Evolutionary conservation across 106 monocot genomes (phyloP), one percentile per base, ranked within the genome.

Genomic region (Vanilla planifolia): DNA sequence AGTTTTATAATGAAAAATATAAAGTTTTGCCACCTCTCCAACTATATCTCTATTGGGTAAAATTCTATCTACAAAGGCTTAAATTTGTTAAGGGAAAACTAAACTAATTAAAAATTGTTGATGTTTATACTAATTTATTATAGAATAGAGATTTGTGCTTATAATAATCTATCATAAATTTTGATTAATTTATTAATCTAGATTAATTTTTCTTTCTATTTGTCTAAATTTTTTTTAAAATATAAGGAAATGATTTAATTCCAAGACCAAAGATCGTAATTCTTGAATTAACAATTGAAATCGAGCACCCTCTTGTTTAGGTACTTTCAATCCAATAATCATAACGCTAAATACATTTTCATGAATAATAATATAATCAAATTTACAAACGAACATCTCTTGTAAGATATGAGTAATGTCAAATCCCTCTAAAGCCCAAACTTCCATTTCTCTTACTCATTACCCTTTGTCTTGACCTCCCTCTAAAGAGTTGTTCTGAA

Each of bases 321-420:
- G 41, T 41, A 41, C 6, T 41, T 1, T 41, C 15, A 7, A 1
- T 41, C 6, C 6, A 41, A 41, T 41, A 41, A 41, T 41, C 41
- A 7, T 41, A 41, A 7, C 41, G 15, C 55, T 36, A n/a, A n/a
- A n/a, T n/a, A n/a, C n/a, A n/a, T n/a, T n/a, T n/a, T n/a, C n/a
- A n/a, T n/a, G n/a, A n/a, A n/a, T n/a, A n/a, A n/a, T 67, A 53
- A 67, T 55, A 67, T 53, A 34, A 67, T 67, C 32, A 67, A 15
- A 55, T 55, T 67, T 55, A 37, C 39, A 52, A 67, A 53, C 42
- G 20, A 67, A 26, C 32, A 67, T 55, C 52, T 55, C 26, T 67
- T 40, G 8, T 67, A 53, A 67, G 55, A 37, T 67, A 67, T 67
- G 52, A 53, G 35, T 53, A 67, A 67, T 24, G 40, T 19, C 36